phyloP scores from a whole-genome alignment of 2,329 filamentous ascomycete species.

The Capronia epimyces region DNA sequence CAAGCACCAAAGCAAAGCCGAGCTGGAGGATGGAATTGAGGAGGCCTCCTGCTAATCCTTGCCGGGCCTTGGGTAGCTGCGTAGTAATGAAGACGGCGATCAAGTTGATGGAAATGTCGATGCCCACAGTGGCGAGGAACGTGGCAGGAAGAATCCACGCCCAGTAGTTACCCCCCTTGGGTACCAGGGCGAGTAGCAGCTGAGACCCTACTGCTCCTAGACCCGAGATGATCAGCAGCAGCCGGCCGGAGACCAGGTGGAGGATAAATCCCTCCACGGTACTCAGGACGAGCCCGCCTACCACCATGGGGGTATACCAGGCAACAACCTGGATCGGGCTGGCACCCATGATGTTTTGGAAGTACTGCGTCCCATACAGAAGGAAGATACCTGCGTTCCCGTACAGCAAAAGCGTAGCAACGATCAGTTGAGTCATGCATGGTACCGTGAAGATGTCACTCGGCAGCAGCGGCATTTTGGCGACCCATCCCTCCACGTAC shows the following conservation, averaged over 20 bases:
- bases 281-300: slow-evolving; percentile 63
- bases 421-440: slow-evolving; percentile 60
- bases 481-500: slow-evolving; percentile 68
- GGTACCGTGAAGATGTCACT: slow-evolving; percentile 62
- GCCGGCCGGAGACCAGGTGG: slow-evolving; percentile 58
- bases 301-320: slow-evolving; percentile 63
- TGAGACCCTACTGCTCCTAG: slow-evolving; percentile 54
- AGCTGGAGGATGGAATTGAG: slow-evolving; percentile 67
- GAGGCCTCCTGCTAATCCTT: slow-evolving; percentile 66
- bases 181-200: slow-evolving; percentile 61
- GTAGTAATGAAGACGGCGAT: slow-evolving; percentile 75
- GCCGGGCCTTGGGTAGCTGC: slow-evolving; percentile 58
- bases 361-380: slow-evolving; percentile 66
- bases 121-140: slow-evolving; percentile 61
- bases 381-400: slow-evolving; percentile 64
- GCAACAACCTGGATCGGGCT: slow-evolving; percentile 59
- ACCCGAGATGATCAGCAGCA: slow-evolving; percentile 59
- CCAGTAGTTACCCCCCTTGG: slow-evolving; percentile 59
- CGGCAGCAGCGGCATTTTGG: slow-evolving; percentile 63
- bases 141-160: slow-evolving; percentile 63
- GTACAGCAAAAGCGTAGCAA: slow-evolving; percentile 61
- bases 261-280: slow-evolving; percentile 60
- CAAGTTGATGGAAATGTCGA: slow-evolving; percentile 71
- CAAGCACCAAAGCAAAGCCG: slow-evolving; percentile 66
- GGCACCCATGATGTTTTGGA: slow-evolving; percentile 56